These are phyloP conservation scores for Diaporthe citrichinensis DNA, from an alignment of 2,329 filamentous ascomycete species.

Conservation along the genomic window DNA sequence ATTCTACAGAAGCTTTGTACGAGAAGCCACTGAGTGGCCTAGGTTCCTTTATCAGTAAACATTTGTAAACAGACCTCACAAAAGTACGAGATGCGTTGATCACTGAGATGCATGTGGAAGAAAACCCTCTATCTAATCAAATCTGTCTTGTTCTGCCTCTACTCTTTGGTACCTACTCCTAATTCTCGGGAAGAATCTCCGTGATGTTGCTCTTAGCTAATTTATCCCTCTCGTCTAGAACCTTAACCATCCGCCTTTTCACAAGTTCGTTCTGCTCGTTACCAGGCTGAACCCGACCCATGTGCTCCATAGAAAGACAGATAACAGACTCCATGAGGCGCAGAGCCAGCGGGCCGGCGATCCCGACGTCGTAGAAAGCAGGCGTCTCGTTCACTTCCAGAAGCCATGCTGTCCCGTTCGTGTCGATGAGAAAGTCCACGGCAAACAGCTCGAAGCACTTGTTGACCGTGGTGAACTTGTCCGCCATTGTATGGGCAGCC, in stretches of 20 bases:
- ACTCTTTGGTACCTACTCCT: not conserved
- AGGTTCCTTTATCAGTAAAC: too few relatives aligned
- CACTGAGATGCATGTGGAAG: too few relatives aligned
- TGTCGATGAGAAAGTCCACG: conserved; percentile 54
- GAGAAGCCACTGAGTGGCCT: too few relatives aligned
- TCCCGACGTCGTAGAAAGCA: conserved; percentile 53
- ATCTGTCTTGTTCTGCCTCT: not conserved
- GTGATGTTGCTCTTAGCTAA: conserved; percentile 20
- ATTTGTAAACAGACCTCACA: too few relatives aligned
- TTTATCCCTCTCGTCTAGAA: conserved; percentile 7
- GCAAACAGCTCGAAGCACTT: conserved; percentile 57
- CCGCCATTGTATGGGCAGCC: conserved; percentile 55
- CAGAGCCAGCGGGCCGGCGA: conserved; percentile 51
- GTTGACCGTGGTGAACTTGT: conserved; percentile 54
- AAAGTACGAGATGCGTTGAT: too few relatives aligned
- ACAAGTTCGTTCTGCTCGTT: conserved; percentile 37
- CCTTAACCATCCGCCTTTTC: not conserved
- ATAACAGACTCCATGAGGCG: conserved; percentile 55
- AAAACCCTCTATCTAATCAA: not conserved
- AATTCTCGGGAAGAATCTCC: not conserved
- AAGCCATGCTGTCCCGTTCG: conserved; percentile 51
- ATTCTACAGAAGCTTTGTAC: too few relatives aligned
- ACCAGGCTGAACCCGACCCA: conserved; percentile 44
- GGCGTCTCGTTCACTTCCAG: conserved; percentile 57
- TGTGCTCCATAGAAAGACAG: conserved; percentile 52